Evolutionary conservation across 2,329 filamentous ascomycete genomes (phyloP).

Genomic region (Aspergillus alliaceus): DNA sequence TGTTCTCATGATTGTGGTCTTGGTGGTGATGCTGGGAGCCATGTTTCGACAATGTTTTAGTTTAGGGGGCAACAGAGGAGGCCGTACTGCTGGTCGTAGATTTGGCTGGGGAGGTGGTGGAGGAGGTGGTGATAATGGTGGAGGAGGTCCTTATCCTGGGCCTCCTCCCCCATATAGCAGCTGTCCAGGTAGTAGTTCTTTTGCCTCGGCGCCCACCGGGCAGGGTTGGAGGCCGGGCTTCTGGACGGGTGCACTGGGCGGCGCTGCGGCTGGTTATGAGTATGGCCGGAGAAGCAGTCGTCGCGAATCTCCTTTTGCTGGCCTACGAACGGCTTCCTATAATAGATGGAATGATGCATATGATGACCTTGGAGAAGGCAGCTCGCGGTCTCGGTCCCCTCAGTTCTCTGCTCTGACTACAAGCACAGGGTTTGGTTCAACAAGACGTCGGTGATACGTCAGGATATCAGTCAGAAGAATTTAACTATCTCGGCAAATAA

Average conservation of each 20-base stretch:
- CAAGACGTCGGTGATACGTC: slow-evolving; percentile 37
- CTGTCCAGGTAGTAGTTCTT: slow-evolving; percentile 22
- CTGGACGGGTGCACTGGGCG: slow-evolving; percentile 46
- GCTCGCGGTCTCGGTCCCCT: slow-evolving; percentile 31
- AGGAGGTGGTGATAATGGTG: slow-evolving; percentile 25
- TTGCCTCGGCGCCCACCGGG: slow-evolving; percentile 7
- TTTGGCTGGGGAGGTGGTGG: slow-evolving; percentile 33
- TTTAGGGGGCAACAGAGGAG: slow-evolving; percentile 22
- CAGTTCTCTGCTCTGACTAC: slow-evolving; percentile 32
- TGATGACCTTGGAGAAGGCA: slow-evolving; percentile 36
- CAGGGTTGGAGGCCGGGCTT: slow-evolving; percentile 48
- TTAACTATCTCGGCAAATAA: not conserved
- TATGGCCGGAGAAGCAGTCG: slow-evolving; percentile 33
- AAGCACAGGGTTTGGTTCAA: slow-evolving; percentile 49
- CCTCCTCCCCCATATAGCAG: slow-evolving; percentile 44
- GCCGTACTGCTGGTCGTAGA: slow-evolving; percentile 34
- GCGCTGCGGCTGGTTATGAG: slow-evolving; percentile 44
- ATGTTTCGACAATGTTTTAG: slow-evolving; percentile 27
- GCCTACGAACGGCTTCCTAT: slow-evolving; percentile 16
- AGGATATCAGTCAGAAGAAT: not conserved
- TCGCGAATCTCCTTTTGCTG: slow-evolving; percentile 14
- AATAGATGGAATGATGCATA: slow-evolving; percentile 20
- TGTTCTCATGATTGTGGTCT: slow-evolving; percentile 30
- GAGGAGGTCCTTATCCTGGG: slow-evolving; percentile 29
- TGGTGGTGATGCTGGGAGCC: slow-evolving; percentile 28